Conservation (phyloP, 176 grass and related monocot genomes). For the Juncus inflexus region DNA sequence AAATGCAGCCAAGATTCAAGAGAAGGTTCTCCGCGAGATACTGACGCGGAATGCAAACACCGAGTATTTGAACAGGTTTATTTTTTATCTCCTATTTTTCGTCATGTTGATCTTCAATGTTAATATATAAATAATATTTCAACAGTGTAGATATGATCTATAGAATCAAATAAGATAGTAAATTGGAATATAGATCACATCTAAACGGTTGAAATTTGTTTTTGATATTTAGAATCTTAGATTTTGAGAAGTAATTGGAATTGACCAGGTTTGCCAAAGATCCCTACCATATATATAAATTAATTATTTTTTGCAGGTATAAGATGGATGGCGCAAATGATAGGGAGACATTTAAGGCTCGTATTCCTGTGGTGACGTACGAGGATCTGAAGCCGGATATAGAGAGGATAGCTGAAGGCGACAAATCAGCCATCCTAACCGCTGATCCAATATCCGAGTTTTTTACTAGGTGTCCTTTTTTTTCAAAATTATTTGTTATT, state of each 20-base stretch:
- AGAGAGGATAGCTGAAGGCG: conserved; percentile 62
- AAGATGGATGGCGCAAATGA: conserved; percentile 45
- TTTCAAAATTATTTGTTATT: background rate
- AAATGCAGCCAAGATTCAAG: conserved; percentile 38
- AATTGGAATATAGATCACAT: too few species aligned
- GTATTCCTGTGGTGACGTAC: conserved; percentile 62
- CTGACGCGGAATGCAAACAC: conserved; percentile 39
- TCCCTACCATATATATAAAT: too few species aligned
- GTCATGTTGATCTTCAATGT: too few species aligned
- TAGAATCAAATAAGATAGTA: too few species aligned
- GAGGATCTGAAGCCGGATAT: conserved; percentile 66
- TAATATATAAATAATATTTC: too few species aligned
- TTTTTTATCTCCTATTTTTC: background rate
- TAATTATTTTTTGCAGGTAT: conserved; percentile 15
- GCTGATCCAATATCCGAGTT: conserved; percentile 64
- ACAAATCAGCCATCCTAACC: conserved; percentile 62
- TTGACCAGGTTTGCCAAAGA: too few species aligned
- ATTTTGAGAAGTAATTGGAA: too few species aligned
- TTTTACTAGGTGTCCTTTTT: conserved; percentile 45
- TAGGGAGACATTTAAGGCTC: conserved; percentile 39
- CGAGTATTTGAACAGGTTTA: conserved; percentile 41
- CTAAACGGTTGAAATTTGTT: too few species aligned
- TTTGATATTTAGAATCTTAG: too few species aligned
- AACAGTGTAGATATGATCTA: too few species aligned
- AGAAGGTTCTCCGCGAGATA: conserved; percentile 53